phyloP scores from a whole-genome alignment of 805 yeast genomes.

The Candida insectorum region DNA sequence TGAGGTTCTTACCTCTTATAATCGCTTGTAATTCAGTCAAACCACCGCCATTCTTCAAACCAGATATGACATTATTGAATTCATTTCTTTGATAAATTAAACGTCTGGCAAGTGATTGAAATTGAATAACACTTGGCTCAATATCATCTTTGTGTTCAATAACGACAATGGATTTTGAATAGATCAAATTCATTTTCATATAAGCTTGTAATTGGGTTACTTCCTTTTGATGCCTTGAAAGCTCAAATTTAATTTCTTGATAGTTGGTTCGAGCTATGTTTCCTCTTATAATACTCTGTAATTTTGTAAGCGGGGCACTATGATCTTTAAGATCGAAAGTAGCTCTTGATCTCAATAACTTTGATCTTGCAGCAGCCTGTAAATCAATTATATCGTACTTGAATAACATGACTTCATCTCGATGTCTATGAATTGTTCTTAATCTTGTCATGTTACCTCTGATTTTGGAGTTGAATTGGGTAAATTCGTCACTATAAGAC shows the following conservation, averaged over 20 bases:
- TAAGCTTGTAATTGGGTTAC: conserved; percentile 40
- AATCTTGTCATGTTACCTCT: conserved; percentile 45
- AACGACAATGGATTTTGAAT: conserved; percentile 17
- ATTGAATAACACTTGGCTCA: conserved; percentile 18
- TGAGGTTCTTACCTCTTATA: conserved; percentile 32
- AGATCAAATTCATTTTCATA: conserved; percentile 18
- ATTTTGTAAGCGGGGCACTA: conserved; percentile 18
- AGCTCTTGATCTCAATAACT: conserved; percentile 12
- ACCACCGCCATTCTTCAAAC: conserved; percentile 13
- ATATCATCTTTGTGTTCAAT: conserved; percentile 19
- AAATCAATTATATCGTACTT: conserved; percentile 32
- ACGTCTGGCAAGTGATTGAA: conserved; percentile 32
- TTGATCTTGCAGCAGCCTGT: conserved; percentile 37
- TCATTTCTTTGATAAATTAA: conserved; percentile 17
- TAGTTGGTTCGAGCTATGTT: conserved; percentile 21
- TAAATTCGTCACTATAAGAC: conserved; percentile 51
- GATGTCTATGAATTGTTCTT: conserved; percentile 30
- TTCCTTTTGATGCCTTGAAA: conserved; percentile 11
- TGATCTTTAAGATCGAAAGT: conserved; percentile 11
- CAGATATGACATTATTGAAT: conserved; percentile 15
- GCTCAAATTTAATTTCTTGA: conserved; percentile 7
- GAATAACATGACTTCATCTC: conserved; percentile 28
- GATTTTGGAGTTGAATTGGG: conserved; percentile 45
- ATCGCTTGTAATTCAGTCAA: conserved; percentile 35
- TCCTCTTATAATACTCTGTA: conserved; percentile 48